Evolutionary conservation across 1,284 basidiomycete species (phyloP).

Genomic region (Marasmius fiardii): DNA sequence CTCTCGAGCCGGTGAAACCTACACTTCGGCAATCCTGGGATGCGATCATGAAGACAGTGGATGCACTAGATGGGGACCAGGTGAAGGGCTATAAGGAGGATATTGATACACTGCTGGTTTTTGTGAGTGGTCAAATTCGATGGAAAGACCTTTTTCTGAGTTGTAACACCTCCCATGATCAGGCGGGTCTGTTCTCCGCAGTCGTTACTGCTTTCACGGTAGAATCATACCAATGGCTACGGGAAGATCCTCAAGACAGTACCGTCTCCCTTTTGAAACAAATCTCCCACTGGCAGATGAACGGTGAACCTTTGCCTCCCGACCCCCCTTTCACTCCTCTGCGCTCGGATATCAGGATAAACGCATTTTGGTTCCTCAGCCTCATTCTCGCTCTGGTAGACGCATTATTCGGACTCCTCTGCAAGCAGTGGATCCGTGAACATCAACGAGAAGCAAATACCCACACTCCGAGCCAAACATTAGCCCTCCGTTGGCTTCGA

Average conservation of each 20-base stretch:
- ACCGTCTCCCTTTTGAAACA: background rate
- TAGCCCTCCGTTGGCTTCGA: background rate
- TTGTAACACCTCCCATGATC: too few species aligned
- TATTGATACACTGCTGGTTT: too few species aligned
- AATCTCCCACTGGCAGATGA: background rate
- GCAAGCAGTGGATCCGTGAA: slow-evolving; percentile 14
- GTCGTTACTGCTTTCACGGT: slow-evolving; percentile 7
- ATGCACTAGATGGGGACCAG: too few species aligned
- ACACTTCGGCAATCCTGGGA: too few species aligned
- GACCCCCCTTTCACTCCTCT: background rate
- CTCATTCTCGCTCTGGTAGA: slow-evolving; percentile 5
- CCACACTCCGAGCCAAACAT: background rate
- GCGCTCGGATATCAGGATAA: background rate
- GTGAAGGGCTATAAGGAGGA: too few species aligned
- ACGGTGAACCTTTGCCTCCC: background rate
- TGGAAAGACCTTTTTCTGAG: too few species aligned
- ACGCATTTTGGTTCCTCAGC: slow-evolving; percentile 9
- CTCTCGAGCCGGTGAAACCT: too few species aligned
- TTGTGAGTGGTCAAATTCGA: too few species aligned
- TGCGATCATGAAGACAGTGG: too few species aligned
- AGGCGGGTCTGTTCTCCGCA: slow-evolving; percentile 7
- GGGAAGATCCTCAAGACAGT: background rate
- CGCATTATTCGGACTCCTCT: slow-evolving; percentile 7
- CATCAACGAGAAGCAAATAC: slow-evolving; percentile 5
- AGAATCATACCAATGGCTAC: slow-evolving; percentile 6